Percentiles rank a stretch among this genome's conserved stretches.
These are phyloP conservation scores for Ophiocordyceps camponoti-saundersi DNA, from an alignment of 2,329 filamentous ascomycete species.

Conservation along the genomic window DNA sequence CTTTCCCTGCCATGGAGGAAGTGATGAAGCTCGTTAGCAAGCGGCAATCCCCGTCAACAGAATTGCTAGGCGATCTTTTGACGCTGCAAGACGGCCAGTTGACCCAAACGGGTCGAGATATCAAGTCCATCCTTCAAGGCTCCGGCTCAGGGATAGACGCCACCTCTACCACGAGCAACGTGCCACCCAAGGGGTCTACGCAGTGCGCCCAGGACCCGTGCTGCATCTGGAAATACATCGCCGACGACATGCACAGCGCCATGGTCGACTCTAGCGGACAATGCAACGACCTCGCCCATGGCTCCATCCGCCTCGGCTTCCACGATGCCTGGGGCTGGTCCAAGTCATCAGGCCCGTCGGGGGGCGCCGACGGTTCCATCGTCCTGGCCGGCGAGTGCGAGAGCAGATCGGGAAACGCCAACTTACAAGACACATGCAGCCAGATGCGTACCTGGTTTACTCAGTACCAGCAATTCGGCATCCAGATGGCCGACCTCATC, in stretches of 20 bases:
- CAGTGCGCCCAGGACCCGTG: conserved; percentile 17
- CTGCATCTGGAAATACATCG: conserved; percentile 23
- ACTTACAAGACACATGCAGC: conserved; percentile 22
- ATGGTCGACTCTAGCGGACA: conserved; percentile 16
- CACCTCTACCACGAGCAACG: background rate
- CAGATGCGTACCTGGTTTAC: conserved; percentile 18
- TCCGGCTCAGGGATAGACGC: conserved; percentile 1
- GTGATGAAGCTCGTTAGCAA: background rate
- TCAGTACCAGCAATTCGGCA: conserved; percentile 19
- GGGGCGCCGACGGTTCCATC: conserved; percentile 27
- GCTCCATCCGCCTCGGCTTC: conserved; percentile 25
- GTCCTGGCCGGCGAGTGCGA: conserved; percentile 20
- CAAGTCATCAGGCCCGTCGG: conserved; percentile 5
- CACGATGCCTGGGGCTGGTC: conserved; percentile 25
- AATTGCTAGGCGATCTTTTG: conserved; percentile 19
- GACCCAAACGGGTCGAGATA: conserved; percentile 11
- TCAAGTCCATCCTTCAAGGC: conserved; percentile 16
- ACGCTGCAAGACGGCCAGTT: conserved; percentile 10
- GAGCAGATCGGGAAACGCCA: conserved; percentile 22
- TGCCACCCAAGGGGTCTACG: conserved; percentile 1
- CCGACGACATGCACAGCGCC: conserved; percentile 16
- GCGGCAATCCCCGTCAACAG: background rate
- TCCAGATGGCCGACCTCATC: conserved; percentile 34
- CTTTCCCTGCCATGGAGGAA: background rate
- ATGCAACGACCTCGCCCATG: conserved; percentile 22